Evolutionary conservation across 257 asterid species (phyloP), one percentile per base, ranked within the genome.

Genomic region (Solanum bukasovii): DNA sequence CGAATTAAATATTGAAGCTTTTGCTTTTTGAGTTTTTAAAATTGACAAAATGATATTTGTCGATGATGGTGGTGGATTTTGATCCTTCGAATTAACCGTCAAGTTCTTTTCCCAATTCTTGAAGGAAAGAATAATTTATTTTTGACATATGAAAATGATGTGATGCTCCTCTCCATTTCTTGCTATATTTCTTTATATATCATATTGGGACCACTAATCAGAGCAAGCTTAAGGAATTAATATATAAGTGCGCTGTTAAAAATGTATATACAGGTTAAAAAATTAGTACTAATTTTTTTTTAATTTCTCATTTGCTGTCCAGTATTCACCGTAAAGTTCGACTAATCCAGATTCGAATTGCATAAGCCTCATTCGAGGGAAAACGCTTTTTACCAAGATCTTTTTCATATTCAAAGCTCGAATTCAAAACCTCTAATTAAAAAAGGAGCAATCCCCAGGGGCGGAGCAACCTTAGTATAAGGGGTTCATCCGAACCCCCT

Each of bases 381-480:
- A 52, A 16, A 5, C 1, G 23, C 8, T 52, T 16, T 16, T 20
- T 6, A 6, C 1, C 23, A 52, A 52, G 4, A 52, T 18, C 0
- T 6, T 5, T 52, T 52, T 6, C 1, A 16, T 52, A 18, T 18
- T 0, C 9, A 6, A 16, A 16, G 0, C 21, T 52, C 9, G 0
- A 52, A 52, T 6, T 16, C 9, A 52, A 52, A 18, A 18, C 1
- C 3, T 18, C 4, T 52, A 18, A 52, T 52, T 6, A 6, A 52
- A 18, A 46, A 13, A 46, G 56, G 6, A 44, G 56, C 18, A 4
- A 42, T 42, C 49, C 5, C 49, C 5, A 42, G 5, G 5, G 14
- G 49, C 49, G 5, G 14, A 42, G 5, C 14, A 0, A 42, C 49
- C 49, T 3, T 42, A 11, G 49, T 42, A 42, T 11, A 42, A 42